These are phyloP conservation scores for Apiospora aurea DNA, from an alignment of 2,329 filamentous ascomycete genomes.

Conservation along the genomic window DNA sequence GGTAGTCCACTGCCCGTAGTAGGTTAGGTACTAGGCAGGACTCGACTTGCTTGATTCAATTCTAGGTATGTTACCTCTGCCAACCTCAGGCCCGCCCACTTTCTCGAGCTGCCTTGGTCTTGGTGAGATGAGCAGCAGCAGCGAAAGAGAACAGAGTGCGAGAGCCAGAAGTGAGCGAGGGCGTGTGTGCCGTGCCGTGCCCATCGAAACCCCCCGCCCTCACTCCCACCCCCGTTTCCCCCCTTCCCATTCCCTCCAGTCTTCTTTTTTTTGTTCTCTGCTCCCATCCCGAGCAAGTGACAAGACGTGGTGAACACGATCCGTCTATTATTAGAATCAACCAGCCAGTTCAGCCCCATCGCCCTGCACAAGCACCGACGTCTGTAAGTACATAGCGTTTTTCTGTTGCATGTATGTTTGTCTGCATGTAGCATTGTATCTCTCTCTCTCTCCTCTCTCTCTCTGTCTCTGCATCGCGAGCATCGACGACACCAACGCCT, in stretches of 20 bases:
- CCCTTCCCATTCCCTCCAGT: constrained; percentile 26
- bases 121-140: constrained; percentile 1
- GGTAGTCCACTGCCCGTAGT: too few relatives aligned
- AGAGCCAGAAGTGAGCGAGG: background rate
- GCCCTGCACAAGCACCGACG: constrained; percentile 46
- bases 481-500: constrained; percentile 19
- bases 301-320: constrained; percentile 49
- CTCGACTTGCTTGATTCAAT: background rate
- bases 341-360: constrained; percentile 59
- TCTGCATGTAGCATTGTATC: constrained; percentile 37
- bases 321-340: constrained; percentile 61
- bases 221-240: background rate
- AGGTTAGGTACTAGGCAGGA: background rate
- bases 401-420: constrained; percentile 30
- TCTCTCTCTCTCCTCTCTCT: constrained; percentile 26
- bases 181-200: background rate
- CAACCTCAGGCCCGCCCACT: constrained; percentile 13
- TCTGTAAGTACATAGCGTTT: constrained; percentile 28
- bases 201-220: background rate
- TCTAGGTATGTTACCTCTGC: background rate
- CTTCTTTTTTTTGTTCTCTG: constrained; percentile 26
- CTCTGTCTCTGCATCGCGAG: constrained; percentile 26
- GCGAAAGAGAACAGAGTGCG: background rate
- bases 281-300: constrained; percentile 23
- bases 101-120: background rate